Evolutionary conservation across 345 rosid genomes (phyloP), one percentile per base, ranked within the genome.

Genomic region (Syzygium oleosum): DNA sequence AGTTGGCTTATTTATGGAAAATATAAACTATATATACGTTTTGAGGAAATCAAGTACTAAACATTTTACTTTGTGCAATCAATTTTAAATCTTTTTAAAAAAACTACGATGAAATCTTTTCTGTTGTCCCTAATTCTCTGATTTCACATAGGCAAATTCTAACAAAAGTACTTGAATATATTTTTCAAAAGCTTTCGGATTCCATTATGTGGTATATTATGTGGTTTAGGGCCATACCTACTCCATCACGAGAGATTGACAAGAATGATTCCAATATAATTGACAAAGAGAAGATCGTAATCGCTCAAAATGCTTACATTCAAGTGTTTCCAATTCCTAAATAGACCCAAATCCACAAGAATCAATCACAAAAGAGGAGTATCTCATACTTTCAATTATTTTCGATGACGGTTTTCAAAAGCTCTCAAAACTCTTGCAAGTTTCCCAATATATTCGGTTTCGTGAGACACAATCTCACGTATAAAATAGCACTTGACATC

Each of bases 391-490:
- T 68, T 68, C 38, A 19, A 68, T 23, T 34, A 68, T 68, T 34
- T 34, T 34, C 0, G 0, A 34, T 31, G 1, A 34, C 2, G 13
- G 25, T 1, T 68, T 25, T 34, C 46, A 34, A 17, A 68, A 34
- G 25, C 46, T 68, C 21, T 68, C 41, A 34, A 55, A 31, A 17
- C 79, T 68, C 46, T 68, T 19, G 34, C 38, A 10, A 4, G 79
- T 31, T 68, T 31, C 46, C 9, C 3, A 9, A 68, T 8, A 68
- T 19, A 34, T 17, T 68, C 13, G 3, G 12, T 38, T 2, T 34
- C 46, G 9, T 17, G 46, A 6, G 12, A 34, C 46, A 4, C 21
- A 34, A 31, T 31, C 14, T 34, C 46, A 34, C 11, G 43, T 9
- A 68, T 29, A 9, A 68, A 34, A 31, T 34, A 34, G 46, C 13